Percentiles rank a stretch among this genome's conserved stretches.
phyloP scores from a whole-genome alignment of 805 yeast species.

The Saccharomycopsis synnaedendra region DNA sequence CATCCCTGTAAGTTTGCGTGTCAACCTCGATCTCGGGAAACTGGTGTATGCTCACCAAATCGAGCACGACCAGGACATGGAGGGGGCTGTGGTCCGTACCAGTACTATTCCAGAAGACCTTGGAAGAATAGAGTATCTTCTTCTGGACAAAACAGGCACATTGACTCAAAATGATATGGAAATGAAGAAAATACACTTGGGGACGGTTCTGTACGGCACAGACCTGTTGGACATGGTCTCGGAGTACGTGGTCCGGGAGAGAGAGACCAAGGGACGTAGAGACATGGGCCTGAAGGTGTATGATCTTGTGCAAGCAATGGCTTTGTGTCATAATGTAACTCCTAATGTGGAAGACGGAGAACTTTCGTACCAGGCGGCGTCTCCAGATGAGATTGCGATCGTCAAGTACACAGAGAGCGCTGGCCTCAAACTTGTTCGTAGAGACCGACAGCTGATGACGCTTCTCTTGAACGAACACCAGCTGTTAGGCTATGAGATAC shows the following conservation, averaged over 20 bases:
- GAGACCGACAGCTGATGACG: slow-evolving; percentile 73
- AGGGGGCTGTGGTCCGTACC: slow-evolving; percentile 87
- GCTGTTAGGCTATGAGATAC: slow-evolving; percentile 39
- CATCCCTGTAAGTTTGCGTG: slow-evolving; percentile 92
- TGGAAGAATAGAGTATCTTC: slow-evolving; percentile 86
- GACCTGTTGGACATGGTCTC: slow-evolving; percentile 86
- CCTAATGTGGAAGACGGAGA: slow-evolving; percentile 78
- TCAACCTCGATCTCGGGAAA: slow-evolving; percentile 89
- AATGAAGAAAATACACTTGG: slow-evolving; percentile 83
- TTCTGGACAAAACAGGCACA: slow-evolving; percentile 95
- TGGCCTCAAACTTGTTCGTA: slow-evolving; percentile 66
- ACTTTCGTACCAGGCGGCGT: slow-evolving; percentile 87
- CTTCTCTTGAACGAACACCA: slow-evolving; percentile 39
- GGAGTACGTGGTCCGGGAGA: slow-evolving; percentile 40
- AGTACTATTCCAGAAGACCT: slow-evolving; percentile 97
- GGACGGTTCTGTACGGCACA: slow-evolving; percentile 83
- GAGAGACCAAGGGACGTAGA: slow-evolving; percentile 36
- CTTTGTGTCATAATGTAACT: slow-evolving; percentile 95
- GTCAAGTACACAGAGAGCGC: slow-evolving; percentile 83
- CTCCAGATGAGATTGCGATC: slow-evolving; percentile 97
- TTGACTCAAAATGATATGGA: slow-evolving; percentile 98
- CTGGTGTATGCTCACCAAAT: slow-evolving; percentile 93
- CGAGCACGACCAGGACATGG: slow-evolving; percentile 72
- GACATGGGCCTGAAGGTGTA: slow-evolving; percentile 69
- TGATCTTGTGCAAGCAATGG: slow-evolving; percentile 71